phyloP scores from a whole-genome alignment of 139 green algal species.

The Microglena sp. region DNA sequence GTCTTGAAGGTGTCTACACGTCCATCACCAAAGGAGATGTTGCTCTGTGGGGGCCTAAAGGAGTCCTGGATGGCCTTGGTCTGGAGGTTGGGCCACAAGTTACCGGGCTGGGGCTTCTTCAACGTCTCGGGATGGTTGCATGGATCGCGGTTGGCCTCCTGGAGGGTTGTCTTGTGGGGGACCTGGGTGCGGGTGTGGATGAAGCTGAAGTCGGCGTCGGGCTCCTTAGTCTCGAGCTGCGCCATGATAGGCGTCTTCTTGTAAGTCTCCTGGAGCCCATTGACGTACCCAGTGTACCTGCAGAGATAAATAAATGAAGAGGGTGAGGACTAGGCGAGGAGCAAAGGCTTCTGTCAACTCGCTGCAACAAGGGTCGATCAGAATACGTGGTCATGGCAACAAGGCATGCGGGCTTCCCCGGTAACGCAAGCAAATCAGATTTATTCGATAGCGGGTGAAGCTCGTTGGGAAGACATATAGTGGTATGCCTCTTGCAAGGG shows the following conservation, averaged over 20 bases:
- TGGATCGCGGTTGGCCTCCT: slow-evolving; percentile 25
- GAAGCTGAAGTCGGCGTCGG: slow-evolving; percentile 37
- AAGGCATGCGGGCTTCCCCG: too few species aligned
- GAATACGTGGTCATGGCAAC: too few species aligned
- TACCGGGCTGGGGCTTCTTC: slow-evolving; percentile 35
- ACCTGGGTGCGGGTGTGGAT: slow-evolving; percentile 46
- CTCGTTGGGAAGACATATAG: too few species aligned
- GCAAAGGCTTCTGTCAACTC: too few species aligned
- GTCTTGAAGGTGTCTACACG: slow-evolving; percentile 55
- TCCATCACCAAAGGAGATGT: slow-evolving; percentile 51
- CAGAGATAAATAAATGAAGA: neutral
- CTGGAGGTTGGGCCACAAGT: slow-evolving; percentile 56
- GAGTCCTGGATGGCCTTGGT: slow-evolving; percentile 39
- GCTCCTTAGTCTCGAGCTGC: slow-evolving; percentile 50
- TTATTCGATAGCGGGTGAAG: too few species aligned
- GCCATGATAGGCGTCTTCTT: slow-evolving; percentile 57
- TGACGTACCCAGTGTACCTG: slow-evolving; percentile 7
- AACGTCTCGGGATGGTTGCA: slow-evolving; percentile 54
- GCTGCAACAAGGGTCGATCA: too few species aligned
- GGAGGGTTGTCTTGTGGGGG: slow-evolving; percentile 15
- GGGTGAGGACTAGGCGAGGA: too few species aligned
- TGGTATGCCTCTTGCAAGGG: too few species aligned
- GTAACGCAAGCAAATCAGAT: too few species aligned
- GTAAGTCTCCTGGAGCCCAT: slow-evolving; percentile 41
- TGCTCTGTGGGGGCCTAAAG: slow-evolving; percentile 49